Evolutionary conservation across 306 rosid genomes (phyloP), one percentile per base, ranked within the genome.

Genomic region (Castanea sativa): DNA sequence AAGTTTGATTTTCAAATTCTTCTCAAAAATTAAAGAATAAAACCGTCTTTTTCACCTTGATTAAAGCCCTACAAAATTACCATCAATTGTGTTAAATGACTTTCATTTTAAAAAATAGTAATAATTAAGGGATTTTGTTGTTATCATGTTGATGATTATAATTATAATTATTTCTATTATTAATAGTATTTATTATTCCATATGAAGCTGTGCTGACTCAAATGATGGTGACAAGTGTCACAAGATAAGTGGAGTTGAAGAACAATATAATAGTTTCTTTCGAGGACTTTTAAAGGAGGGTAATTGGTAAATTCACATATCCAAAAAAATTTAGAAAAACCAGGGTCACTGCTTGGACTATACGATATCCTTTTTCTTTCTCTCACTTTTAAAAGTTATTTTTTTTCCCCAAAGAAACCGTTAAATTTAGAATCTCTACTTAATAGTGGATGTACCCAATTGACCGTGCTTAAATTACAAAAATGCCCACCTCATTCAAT

Each of bases 381-480:
- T 65, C 30, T 57, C 76, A 68, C 35, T 67, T 74, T 80, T 75
- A 45, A 38, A 72, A n/a, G 61, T 27, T 29, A 23, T 32, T 55
- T 9, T 15, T 49, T 23, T 25, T 52, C 73, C 52, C 67, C 18
- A 53, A 73, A 52, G 75, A n/a, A 75, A 33, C 71, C 72, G 79
- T 74, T 75, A 74, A 73, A 73, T 60, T 73, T 73, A 51, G 72
- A 73, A 63, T 21, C 65, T 15, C 63, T 73, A 20, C 27, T 32
- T 49, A 72, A 45, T 6, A 23, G 45, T 45, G 56, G 6, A 4
- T 20, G 35, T 21, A 23, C 68, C 55, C 5, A 79, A 67, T 80
- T 43, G 76, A 43, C 75, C 70, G 19, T 2, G 14, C 69, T 9
- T 2, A 73, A 84, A 69, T 79, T 60, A 57, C 81, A 1, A 55